Percentiles rank a stretch among this genome's conserved stretches.
Evolutionary conservation across 2,329 filamentous ascomycete genomes (phyloP).

Genomic region (Nigrograna mackinnonii): DNA sequence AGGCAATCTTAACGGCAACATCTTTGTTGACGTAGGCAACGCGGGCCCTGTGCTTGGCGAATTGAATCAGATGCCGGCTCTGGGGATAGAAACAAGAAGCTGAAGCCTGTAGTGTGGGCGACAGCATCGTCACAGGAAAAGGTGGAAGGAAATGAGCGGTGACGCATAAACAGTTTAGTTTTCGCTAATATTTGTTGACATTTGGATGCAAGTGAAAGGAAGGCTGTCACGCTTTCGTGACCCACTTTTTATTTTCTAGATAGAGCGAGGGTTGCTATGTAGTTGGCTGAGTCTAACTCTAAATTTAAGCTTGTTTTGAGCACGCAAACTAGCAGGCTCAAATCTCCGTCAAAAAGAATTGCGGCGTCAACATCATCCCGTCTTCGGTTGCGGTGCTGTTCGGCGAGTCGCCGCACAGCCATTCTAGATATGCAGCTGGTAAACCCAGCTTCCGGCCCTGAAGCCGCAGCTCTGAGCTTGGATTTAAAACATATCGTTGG

Average conservation of each 20-base stretch:
- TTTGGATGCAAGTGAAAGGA: background rate
- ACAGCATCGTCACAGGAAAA: too few species aligned
- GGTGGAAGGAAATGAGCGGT: background rate
- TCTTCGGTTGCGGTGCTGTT: conserved; percentile 10
- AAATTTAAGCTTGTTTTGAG: background rate
- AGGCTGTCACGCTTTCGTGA: background rate
- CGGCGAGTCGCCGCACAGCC: conserved; percentile 22
- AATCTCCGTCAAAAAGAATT: conserved; percentile 16
- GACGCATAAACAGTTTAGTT: background rate
- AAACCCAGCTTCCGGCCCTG: conserved; percentile 16
- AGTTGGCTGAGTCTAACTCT: too few species aligned
- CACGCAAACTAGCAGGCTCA: conserved; percentile 1
- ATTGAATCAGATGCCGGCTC: too few species aligned
- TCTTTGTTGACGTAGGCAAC: too few species aligned
- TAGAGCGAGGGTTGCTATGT: background rate
- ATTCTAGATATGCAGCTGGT: conserved; percentile 17
- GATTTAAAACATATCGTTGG: conserved; percentile 17
- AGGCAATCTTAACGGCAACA: too few species aligned
- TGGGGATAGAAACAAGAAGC: too few species aligned
- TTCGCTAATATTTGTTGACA: background rate
- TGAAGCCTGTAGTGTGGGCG: too few species aligned
- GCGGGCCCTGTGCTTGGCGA: too few species aligned
- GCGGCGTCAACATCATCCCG: conserved; percentile 14
- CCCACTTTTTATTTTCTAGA: background rate
- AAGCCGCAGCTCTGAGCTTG: conserved; percentile 10